Evolutionary conservation across 176 grass and related monocot genomes (phyloP).

Genomic region (Triticum monococcum): DNA sequence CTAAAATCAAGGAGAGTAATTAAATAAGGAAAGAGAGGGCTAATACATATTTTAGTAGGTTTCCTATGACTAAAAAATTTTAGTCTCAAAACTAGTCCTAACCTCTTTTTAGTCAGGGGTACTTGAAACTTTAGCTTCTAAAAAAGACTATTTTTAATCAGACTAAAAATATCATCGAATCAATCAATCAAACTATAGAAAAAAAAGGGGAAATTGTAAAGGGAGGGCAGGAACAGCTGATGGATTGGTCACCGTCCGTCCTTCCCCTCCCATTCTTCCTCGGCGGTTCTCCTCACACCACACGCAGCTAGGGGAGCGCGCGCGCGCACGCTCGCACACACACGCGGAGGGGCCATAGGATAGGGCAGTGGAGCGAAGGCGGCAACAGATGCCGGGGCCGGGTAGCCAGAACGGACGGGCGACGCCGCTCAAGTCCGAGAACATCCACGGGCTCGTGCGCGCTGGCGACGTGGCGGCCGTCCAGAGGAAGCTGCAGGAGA

Average conservation of each 20-base stretch:
- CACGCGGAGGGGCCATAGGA: neutral
- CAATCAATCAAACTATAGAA: no score
- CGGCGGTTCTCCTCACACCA: conserved; percentile 3
- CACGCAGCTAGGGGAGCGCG: neutral
- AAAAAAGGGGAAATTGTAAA: neutral
- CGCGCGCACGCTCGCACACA: neutral
- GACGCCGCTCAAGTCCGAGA: conserved; percentile 50
- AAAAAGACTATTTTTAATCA: no score
- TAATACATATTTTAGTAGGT: no score
- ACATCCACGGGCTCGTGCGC: conserved; percentile 68
- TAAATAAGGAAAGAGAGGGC: no score
- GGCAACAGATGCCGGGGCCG: conserved; percentile 63
- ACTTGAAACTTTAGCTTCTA: no score
- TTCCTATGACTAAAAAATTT: no score
- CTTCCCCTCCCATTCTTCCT: conserved; percentile 15
- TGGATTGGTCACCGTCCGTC: conserved; percentile 28
- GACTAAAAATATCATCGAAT: no score
- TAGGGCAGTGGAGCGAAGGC: neutral
- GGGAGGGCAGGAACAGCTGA: neutral
- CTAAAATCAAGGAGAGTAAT: no score
- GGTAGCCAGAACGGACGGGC: conserved; percentile 65
- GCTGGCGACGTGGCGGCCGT: conserved; percentile 74
- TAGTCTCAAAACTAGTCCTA: no score
- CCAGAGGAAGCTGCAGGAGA: conserved; percentile 69
- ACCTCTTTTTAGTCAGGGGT: no score